Conservation (phyloP, 257 asterid species). For the Penstemon eatonii region DNA sequence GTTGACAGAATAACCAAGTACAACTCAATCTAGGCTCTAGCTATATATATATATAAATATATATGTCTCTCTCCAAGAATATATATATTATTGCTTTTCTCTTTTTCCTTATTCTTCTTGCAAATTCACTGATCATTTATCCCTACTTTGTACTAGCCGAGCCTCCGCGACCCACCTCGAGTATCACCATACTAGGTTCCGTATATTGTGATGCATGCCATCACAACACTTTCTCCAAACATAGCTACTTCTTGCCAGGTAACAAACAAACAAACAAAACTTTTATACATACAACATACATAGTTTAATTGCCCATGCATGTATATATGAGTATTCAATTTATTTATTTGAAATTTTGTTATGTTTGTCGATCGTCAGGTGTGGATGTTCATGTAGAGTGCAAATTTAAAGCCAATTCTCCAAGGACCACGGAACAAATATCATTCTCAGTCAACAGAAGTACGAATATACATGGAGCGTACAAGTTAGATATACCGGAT, state of each 20-base stretch:
- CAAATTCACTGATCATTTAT: conserved; percentile 17
- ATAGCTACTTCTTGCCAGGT: conserved; percentile 52
- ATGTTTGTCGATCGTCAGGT: conserved; percentile 15
- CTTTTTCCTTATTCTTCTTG: conserved; percentile 25
- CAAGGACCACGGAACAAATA: conserved; percentile 20
- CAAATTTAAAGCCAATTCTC: conserved; percentile 25
- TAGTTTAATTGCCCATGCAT: too few species aligned
- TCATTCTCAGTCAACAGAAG: conserved; percentile 32
- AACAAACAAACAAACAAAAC: background rate
- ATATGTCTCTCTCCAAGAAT: background rate
- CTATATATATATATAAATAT: background rate
- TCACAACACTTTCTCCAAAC: conserved; percentile 40
- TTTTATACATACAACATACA: too few species aligned
- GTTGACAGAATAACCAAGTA: background rate
- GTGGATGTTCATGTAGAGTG: conserved; percentile 34
- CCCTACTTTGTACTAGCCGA: conserved; percentile 27
- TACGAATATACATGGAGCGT: conserved; percentile 29
- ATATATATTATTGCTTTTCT: background rate
- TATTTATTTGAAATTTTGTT: background rate
- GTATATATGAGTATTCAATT: too few species aligned
- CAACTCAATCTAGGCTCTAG: background rate
- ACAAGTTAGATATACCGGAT: conserved; percentile 26
- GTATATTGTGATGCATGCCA: conserved; percentile 49
- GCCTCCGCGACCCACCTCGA: conserved; percentile 31
- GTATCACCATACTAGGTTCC: conserved; percentile 43